Evolutionary conservation across 805 yeast genomes (phyloP).

Genomic region (Wickerhamiella lipophila): DNA sequence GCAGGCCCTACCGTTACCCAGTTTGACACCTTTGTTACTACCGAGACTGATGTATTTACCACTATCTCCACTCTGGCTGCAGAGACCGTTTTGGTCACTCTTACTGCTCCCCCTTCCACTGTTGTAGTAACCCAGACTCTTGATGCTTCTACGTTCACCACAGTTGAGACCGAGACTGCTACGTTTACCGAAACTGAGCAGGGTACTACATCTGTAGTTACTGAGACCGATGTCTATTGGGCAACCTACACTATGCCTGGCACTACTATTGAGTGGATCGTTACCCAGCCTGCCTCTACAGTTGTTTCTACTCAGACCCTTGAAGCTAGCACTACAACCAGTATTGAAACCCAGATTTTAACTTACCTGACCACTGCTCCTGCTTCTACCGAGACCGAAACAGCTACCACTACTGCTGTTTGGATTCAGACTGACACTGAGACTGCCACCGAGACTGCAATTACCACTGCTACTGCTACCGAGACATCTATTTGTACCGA

Average conservation of each 20-base stretch:
- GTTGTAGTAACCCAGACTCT: conserved; percentile 1
- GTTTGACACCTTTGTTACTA: not conserved
- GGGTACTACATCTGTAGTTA: conserved; percentile 1
- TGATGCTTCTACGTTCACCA: conserved; percentile 6
- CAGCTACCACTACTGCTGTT: not conserved
- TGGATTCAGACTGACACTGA: too few relatives aligned
- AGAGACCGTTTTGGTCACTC: conserved; percentile 5
- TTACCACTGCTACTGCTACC: not conserved
- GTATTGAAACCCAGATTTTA: not conserved
- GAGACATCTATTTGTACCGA: not conserved
- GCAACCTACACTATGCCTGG: conserved; percentile 9
- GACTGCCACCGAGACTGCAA: not conserved
- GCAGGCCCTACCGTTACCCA: not conserved
- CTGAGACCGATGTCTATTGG: conserved; percentile 1
- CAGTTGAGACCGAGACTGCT: not conserved
- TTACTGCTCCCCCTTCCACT: conserved; percentile 1
- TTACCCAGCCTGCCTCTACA: conserved; percentile 7
- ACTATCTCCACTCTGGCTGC: conserved; percentile 4
- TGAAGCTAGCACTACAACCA: not conserved
- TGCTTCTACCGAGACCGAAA: not conserved
- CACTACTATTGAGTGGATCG: not conserved
- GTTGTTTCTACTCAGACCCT: conserved; percentile 1
- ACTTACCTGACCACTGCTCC: conserved; percentile 7
- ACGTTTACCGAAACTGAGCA: conserved; percentile 3
- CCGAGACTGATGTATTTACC: conserved; percentile 2